Base-by-base conservation (phyloP, 2,329 filamentous ascomycete species). In the Curvularia eragrostidis region DNA sequence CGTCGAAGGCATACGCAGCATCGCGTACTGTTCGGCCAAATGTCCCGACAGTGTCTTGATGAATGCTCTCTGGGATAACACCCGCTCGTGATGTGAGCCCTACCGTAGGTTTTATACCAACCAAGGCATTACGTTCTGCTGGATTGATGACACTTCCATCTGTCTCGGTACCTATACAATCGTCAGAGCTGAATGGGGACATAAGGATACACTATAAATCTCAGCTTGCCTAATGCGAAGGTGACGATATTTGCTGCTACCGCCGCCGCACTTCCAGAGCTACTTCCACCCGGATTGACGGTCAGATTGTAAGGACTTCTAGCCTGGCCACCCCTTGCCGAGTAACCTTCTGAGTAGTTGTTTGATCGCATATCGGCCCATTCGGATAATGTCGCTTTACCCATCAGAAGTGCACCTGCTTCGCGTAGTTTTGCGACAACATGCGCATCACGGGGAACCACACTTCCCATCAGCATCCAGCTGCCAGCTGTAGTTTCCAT, bases 101-200 rank as follows among this genome's bases (percentile, higher is more conserved):
- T 5, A 92, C 87, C 1, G 89, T 92, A 1, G 90, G 89, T 76
- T 92, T 93, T 72, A 93, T 84, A 3, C 90, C 90, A 1, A 92
- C 88, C 1, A 93, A 71, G 1, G 81, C 83, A 68, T 90, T 91
- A 4, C 88, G 80, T 71, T 89, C 84, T 0, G 90, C 89, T 0
- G 90, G 90, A 70, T 86, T 88, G 68, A 91, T 91, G 15, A 93
- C 66, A 54, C 75, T 79, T 1, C 79, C 89, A 69, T 92, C 89
- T 0, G 89, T 92, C 77, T 93, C 90, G 0, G 89, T 92, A 3
- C 59, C 59, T 48, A 23, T 44, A 23, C 18, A 2, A 32, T 12
- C 6, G 49, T 60, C 30, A 58, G 39, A 38, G 10, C 18, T 21
- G 26, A 8, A 46, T 19, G 3, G 3, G 12, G 18, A 42, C 19